phyloP scores from a whole-genome alignment of 2,329 filamentous ascomycete genomes.

The Fusarium sp. region DNA sequence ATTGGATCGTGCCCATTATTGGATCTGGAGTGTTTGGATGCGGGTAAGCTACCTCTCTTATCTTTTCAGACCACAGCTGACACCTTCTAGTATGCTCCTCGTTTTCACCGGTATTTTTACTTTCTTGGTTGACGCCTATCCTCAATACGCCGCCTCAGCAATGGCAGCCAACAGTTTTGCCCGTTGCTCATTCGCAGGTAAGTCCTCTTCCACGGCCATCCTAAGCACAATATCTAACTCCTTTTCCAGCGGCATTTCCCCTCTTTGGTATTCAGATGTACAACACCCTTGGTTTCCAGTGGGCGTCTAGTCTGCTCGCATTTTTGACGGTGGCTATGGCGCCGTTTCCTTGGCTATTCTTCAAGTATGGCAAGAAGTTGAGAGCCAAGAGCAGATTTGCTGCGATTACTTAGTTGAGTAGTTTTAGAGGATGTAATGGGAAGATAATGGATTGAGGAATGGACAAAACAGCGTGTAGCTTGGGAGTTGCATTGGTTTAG shows the following conservation, averaged over 20 bases:
- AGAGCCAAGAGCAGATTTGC: slow-evolving; percentile 37
- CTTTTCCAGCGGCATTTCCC: slow-evolving; percentile 17
- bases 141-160: slow-evolving; percentile 37
- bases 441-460: neutral
- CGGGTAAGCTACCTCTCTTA: slow-evolving; percentile 10
- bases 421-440: accelerated
- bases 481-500: accelerated
- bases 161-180: slow-evolving; percentile 40
- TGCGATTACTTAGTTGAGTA: neutral
- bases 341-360: slow-evolving; percentile 39
- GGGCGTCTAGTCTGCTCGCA: slow-evolving; percentile 34
- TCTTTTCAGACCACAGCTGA: accelerated
- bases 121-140: slow-evolving; percentile 39
- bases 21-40: slow-evolving; percentile 35
- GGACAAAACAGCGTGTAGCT: accelerated
- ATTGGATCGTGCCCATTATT: slow-evolving; percentile 36
- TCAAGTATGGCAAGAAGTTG: slow-evolving; percentile 33
- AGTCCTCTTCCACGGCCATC: accelerated
- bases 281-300: slow-evolving; percentile 33
- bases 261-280: slow-evolving; percentile 38
- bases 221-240: accelerated
- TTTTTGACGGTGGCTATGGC: slow-evolving; percentile 37
- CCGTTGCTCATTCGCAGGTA: slow-evolving; percentile 36
- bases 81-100: neutral
- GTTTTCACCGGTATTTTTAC: slow-evolving; percentile 34